Evolutionary conservation across 1,284 basidiomycete genomes (phyloP), one percentile per base, ranked within the genome.

Genomic region (Rhodotorula sp.): DNA sequence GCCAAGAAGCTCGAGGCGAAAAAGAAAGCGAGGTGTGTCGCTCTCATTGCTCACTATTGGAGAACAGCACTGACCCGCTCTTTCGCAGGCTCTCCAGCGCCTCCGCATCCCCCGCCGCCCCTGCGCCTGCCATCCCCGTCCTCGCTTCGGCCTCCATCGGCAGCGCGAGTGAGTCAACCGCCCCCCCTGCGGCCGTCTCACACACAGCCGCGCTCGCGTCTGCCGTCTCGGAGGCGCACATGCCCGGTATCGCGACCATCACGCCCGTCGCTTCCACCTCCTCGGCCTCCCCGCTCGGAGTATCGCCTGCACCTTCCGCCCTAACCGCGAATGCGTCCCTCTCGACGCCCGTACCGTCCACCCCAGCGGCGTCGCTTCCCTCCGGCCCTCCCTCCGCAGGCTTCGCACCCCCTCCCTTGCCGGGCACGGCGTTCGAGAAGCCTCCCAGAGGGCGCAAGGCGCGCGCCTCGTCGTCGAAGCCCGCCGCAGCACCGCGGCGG

Each of bases 311-410:
- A 3, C 27, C 39, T 59, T 13, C 41, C 57, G 39, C n/a, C 22
- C 29, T 37, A 29, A 32, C 61, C 58, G 17, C 39, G 39, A 41
- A 8, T 41, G n/a, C n/a, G n/a, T n/a, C n/a, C n/a, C 39, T 41
- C 39, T 8, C 39, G 32, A 44, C 46, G 1, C 21, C 61, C 19
- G 37, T 41, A 9, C 29, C 51, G 3, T 46, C 41, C 3, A 41
- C 51, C 13, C 41, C 51, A 21, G 15, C 60, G 0, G 15, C 34
- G 1, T 8, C 37, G 27, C 39, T 44, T 9, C 54, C 54, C 17
- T 37, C 32, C 34, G 54, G 54, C 9, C 62, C 62, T 12, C 62
- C 62, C 15, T 64, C 65, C 0, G 58, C 64, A 12, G 64, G 64
- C 21, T 65, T 65, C 21, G 64, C 64, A 7, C 64, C 65, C 4